Conservation (phyloP, 2,329 filamentous ascomycete genomes). For the Aspergillus sp. region DNA sequence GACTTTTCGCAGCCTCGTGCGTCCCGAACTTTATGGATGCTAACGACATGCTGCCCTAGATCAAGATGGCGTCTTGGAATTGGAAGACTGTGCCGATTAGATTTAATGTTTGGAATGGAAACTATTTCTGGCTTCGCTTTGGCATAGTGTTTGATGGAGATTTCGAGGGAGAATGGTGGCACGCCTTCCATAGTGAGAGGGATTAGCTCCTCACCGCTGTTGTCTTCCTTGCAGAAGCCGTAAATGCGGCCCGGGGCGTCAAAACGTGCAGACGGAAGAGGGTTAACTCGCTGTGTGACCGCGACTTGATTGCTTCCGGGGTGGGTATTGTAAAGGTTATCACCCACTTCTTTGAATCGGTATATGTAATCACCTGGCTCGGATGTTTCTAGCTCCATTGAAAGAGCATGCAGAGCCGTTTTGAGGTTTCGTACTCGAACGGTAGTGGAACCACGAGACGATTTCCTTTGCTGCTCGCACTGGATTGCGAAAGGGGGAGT, state of each 20-base stretch:
- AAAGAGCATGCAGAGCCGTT: constrained; percentile 71
- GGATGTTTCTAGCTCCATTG: constrained; percentile 81
- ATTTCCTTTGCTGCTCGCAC: constrained; percentile 75
- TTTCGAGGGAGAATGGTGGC: constrained; percentile 84
- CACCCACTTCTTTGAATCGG: constrained; percentile 76
- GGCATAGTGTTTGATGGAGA: constrained; percentile 90
- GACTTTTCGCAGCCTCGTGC: constrained; percentile 80
- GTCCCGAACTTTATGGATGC: constrained; percentile 87
- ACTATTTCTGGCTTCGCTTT: constrained; percentile 77
- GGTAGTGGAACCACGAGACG: constrained; percentile 64
- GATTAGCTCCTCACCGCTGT: constrained; percentile 79
- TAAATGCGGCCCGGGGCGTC: constrained; percentile 86
- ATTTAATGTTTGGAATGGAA: constrained; percentile 74
- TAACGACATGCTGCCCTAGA: constrained; percentile 84
- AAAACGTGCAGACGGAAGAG: constrained; percentile 79
- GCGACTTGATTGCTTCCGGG: constrained; percentile 65
- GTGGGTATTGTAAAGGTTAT: constrained; percentile 80
- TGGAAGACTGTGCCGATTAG: constrained; percentile 72
- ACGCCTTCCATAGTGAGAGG: constrained; percentile 80
- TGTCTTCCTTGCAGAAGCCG: constrained; percentile 88
- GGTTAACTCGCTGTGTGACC: constrained; percentile 79
- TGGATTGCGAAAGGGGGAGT: constrained; percentile 78
- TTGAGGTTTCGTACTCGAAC: constrained; percentile 71
- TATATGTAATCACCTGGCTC: constrained; percentile 84
- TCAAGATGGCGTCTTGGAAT: constrained; percentile 83